Conservation (phyloP, 257 asterid genomes). For the Salvia miltiorrhiza region DNA sequence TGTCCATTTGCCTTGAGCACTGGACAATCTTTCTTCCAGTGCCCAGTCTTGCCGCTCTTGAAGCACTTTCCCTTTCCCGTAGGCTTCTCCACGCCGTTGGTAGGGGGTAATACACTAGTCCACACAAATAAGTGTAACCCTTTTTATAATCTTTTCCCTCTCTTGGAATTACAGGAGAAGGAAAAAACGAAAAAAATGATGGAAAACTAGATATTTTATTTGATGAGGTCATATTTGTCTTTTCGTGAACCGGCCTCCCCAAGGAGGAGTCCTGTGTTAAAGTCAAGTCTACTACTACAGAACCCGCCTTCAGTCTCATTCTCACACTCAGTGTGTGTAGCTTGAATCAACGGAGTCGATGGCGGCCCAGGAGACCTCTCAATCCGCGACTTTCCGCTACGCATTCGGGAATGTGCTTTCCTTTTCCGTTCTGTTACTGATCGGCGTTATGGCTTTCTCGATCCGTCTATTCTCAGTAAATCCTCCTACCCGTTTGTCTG, state of each 20-base stretch:
- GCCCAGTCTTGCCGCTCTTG: too few relatives aligned
- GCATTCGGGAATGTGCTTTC: conserved; percentile 87
- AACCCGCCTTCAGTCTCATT: conserved; percentile 26
- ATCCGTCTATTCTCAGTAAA: conserved; percentile 95
- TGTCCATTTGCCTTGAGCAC: too few relatives aligned
- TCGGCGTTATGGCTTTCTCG: conserved; percentile 93
- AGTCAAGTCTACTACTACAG: conserved; percentile 20
- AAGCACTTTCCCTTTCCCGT: too few relatives aligned
- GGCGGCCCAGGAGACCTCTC: conserved; percentile 38
- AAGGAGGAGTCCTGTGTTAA: conserved; percentile 11
- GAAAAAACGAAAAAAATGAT: too few relatives aligned
- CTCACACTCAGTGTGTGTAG: conserved; percentile 29
- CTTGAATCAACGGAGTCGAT: conserved; percentile 31
- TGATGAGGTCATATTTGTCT: conserved; percentile 18
- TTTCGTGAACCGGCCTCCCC: background rate
- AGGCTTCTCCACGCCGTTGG: too few relatives aligned
- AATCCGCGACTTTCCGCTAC: conserved; percentile 28
- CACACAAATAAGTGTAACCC: too few relatives aligned
- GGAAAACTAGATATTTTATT: too few relatives aligned
- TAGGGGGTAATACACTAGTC: too few relatives aligned
- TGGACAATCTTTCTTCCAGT: too few relatives aligned
- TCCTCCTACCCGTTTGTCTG: background rate
- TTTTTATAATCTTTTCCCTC: too few relatives aligned
- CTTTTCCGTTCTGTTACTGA: conserved; percentile 67
- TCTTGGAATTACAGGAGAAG: too few relatives aligned